These are phyloP conservation scores for Citeromyces siamensis DNA, from an alignment of 1,139 yeast genomes.

Conservation along the genomic window DNA sequence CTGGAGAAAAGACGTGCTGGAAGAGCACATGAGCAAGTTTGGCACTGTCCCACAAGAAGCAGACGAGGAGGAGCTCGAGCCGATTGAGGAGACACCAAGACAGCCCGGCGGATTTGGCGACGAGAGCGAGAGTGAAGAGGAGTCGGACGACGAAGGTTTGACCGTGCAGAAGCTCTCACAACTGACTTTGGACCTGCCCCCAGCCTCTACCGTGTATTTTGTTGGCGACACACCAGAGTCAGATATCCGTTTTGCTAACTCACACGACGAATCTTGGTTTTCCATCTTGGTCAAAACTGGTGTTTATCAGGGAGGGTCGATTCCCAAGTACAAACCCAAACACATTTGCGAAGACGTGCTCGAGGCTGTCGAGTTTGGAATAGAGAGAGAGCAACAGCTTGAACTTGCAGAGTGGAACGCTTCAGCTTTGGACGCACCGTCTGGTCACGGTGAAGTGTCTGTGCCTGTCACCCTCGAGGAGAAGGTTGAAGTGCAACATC, in stretches of 20 bases:
- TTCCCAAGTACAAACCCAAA: slow-evolving; percentile 69
- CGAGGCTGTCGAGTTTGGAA: slow-evolving; percentile 74
- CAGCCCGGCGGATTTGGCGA: slow-evolving; percentile 7
- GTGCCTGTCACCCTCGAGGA: slow-evolving; percentile 11
- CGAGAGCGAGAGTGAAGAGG: slow-evolving; percentile 20
- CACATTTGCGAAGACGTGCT: slow-evolving; percentile 60
- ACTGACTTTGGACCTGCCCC: slow-evolving; percentile 47
- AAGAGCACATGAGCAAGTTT: slow-evolving; percentile 53
- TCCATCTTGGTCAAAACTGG: slow-evolving; percentile 82
- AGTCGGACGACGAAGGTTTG: slow-evolving; percentile 22
- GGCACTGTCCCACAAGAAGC: slow-evolving; percentile 14
- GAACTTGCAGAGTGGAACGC: slow-evolving; percentile 63
- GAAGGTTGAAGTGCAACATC: slow-evolving; percentile 2
- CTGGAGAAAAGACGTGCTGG: slow-evolving; percentile 73
- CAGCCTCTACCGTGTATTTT: slow-evolving; percentile 76
- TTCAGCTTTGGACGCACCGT: slow-evolving; percentile 13
- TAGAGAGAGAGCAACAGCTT: slow-evolving; percentile 63
- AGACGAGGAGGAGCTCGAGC: slow-evolving; percentile 2
- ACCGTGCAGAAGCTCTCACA: slow-evolving; percentile 25
- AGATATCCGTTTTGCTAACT: slow-evolving; percentile 78
- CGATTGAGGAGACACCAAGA: background rate
- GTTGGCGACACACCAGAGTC: slow-evolving; percentile 93
- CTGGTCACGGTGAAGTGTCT: slow-evolving; percentile 8
- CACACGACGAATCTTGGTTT: slow-evolving; percentile 76
- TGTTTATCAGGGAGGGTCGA: slow-evolving; percentile 71